Conservation (phyloP, 73 alveolate species). For the Paramecium sonneborni region DNA sequence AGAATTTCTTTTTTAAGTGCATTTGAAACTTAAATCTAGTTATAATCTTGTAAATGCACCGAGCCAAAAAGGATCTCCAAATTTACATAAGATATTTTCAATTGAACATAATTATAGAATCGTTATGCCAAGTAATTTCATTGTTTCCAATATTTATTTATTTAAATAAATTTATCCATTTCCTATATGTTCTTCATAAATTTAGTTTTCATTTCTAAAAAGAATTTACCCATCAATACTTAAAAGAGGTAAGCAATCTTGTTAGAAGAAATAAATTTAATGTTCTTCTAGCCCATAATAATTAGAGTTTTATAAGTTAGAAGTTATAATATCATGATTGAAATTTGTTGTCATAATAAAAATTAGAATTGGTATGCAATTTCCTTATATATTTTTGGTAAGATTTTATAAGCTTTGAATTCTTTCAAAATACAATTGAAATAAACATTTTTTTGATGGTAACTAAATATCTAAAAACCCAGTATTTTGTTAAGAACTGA, state of each 20-base stretch:
- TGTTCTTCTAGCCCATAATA: conserved; percentile 74
- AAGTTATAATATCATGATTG: conserved; percentile 63
- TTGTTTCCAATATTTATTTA: neutral
- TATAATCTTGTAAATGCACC: conserved; percentile 66
- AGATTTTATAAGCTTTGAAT: conserved; percentile 8
- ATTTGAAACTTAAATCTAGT: conserved; percentile 68
- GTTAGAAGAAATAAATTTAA: conserved; percentile 70
- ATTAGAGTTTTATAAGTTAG: conserved; percentile 69
- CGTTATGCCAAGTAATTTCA: conserved; percentile 62
- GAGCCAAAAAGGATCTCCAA: conserved; percentile 81
- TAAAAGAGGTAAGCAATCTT: conserved; percentile 77
- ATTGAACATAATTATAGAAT: conserved; percentile 79
- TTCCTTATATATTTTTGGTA: neutral
- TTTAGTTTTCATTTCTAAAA: neutral
- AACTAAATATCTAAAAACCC: conserved; percentile 89
- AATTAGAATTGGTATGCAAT: conserved; percentile 49
- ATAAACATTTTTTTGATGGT: conserved; percentile 83
- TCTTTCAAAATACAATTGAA: conserved; percentile 70
- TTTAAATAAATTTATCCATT: conserved; percentile 80
- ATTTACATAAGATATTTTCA: conserved; percentile 76
- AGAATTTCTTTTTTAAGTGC: conserved; percentile 60
- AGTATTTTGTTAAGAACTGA: conserved; percentile 85
- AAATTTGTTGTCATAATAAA: conserved; percentile 77
- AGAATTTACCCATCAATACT: conserved; percentile 75
- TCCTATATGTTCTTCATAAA: conserved; percentile 57